Evolutionary conservation across 305 asterid species (phyloP), one percentile per base, ranked within the genome.

Genomic region (Rubia tinctorum): DNA sequence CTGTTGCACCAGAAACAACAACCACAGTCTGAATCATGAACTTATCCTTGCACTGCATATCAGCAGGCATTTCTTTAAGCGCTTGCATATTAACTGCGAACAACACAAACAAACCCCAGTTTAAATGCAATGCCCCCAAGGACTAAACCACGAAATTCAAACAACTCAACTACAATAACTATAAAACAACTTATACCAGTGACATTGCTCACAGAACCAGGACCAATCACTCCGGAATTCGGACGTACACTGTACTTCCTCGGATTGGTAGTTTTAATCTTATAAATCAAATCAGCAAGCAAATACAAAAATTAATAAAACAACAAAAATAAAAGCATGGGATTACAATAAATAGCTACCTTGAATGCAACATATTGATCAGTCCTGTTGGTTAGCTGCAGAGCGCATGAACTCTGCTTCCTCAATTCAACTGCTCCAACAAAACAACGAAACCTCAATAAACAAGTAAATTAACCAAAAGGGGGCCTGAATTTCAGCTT

Each of bases 241-340:
- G 97, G 98, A 47, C 98, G 90, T 75, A 93, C 98, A 44, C 86
- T 86, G 53, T 93, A 91, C 85, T 86, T 88, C 71, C 85, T 89
- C 0, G 98, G 98, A 78, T 86, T 91, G 72, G 97, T 91, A 23
- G 98, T 90, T 88, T 90, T 92, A 71, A 92, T 93, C 98, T 40
- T 22, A 80, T 67, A 40, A 47, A 80, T 70, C 34, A 55, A 72
- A 76, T 63, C 42, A 68, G 53, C 17, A 62, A 71, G 11, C 17
- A 72, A 73, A 13, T 4, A 27, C 22, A 7, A 14, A 40, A 3
- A 40, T 27, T 15, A 51, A 71, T 39, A 22, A 51, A 55, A n/a
- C 0, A 53, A 61, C 71, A 45, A 30, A 51, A 55, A 27, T 0
- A 53, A 6, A 6, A 25, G 34, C 40, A 69, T 42, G 58, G 59